These are phyloP conservation scores for Termitomyces eurrhizus DNA, from an alignment of 768 basidiomycete species.

Conservation along the genomic window DNA sequence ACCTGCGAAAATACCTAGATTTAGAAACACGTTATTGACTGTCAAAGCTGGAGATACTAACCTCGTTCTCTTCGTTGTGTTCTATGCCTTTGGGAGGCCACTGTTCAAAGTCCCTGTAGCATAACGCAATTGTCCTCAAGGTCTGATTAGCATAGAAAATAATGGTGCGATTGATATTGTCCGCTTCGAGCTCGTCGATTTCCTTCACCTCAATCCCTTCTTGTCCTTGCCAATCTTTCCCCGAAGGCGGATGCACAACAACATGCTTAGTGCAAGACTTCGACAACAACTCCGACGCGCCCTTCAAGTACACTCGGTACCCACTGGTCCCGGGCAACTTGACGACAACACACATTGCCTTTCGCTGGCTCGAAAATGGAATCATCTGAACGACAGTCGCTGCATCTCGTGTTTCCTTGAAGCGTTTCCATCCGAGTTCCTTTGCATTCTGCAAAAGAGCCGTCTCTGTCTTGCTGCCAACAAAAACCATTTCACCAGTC, in stretches of 20 bases:
- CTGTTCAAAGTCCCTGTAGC: slow-evolving; percentile 79
- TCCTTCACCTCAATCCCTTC: slow-evolving; percentile 46
- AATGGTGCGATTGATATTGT: slow-evolving; percentile 89
- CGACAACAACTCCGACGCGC: slow-evolving; percentile 90
- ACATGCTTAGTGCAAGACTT: slow-evolving; percentile 74
- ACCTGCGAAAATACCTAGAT: slow-evolving; percentile 37
- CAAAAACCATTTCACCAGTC: slow-evolving; percentile 56
- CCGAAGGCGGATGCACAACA: slow-evolving; percentile 46
- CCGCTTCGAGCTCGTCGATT: slow-evolving; percentile 64
- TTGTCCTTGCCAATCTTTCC: slow-evolving; percentile 14
- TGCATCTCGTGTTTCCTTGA: slow-evolving; percentile 59
- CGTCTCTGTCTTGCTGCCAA: slow-evolving; percentile 95
- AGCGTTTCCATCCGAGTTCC: slow-evolving; percentile 73
- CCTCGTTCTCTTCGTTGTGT: slow-evolving; percentile 48
- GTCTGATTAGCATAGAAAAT: slow-evolving; percentile 98
- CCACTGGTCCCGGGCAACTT: slow-evolving; percentile 50
- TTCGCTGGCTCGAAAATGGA: slow-evolving; percentile 91
- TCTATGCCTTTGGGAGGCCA: slow-evolving; percentile 73
- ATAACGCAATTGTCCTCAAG: slow-evolving; percentile 90
- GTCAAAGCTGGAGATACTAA: slow-evolving; percentile 20
- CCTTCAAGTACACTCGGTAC: slow-evolving; percentile 69
- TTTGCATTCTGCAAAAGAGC: slow-evolving; percentile 85
- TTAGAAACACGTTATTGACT: slow-evolving; percentile 3
- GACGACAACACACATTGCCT: slow-evolving; percentile 92
- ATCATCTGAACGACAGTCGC: slow-evolving; percentile 77